These are phyloP conservation scores for Alliaria petiolata DNA, from an alignment of 345 rosid genomes.

Conservation along the genomic window DNA sequence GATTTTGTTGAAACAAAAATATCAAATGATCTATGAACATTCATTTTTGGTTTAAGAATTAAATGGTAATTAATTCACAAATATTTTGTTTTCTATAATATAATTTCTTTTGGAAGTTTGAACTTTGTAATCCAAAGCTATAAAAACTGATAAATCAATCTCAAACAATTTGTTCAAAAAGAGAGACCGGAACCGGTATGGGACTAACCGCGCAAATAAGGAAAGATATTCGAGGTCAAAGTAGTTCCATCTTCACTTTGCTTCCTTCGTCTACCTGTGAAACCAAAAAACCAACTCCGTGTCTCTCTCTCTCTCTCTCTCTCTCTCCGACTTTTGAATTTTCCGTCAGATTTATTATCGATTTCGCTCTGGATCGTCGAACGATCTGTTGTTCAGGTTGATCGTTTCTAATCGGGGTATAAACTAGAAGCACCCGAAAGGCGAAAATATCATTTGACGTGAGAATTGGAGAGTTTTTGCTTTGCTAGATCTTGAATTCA, in stretches of 20 bases:
- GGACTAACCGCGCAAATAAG: background rate
- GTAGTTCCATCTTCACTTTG: slow-evolving; percentile 27
- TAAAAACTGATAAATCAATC: background rate
- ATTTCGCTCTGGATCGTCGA: slow-evolving; percentile 1
- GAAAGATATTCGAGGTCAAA: background rate
- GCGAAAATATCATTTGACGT: background rate
- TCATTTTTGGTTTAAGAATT: background rate
- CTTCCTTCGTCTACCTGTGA: slow-evolving; percentile 11
- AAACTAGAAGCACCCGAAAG: background rate
- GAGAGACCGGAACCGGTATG: slow-evolving; percentile 1
- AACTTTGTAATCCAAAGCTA: no score
- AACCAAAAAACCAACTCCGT: slow-evolving; percentile 13
- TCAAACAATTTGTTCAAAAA: background rate
- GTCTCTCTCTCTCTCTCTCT: slow-evolving; percentile 10
- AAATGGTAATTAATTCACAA: no score
- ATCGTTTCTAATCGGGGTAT: background rate
- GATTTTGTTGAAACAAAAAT: background rate
- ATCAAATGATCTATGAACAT: background rate
- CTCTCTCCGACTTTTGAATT: slow-evolving; percentile 27
- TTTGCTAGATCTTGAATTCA: slow-evolving; percentile 9
- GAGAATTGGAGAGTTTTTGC: background rate
- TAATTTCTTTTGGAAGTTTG: no score
- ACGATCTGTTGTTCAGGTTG: background rate
- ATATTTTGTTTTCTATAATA: background rate
- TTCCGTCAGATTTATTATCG: slow-evolving; percentile 12